Conservation (phyloP, 192 early-diverging fungal genomes). For the Entomortierella lignicola region DNA sequence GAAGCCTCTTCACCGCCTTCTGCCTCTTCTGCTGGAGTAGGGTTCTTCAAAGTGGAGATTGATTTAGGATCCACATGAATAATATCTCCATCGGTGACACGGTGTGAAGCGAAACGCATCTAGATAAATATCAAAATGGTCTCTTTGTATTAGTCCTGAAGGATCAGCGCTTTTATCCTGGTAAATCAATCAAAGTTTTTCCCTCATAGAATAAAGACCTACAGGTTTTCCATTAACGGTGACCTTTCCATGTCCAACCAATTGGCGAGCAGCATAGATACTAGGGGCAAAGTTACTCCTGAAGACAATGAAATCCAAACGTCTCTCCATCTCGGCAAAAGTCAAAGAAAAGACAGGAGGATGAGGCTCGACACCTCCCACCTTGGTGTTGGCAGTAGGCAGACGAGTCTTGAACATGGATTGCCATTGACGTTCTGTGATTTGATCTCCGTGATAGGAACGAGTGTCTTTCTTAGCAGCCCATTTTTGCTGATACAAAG, state of each 20-base stretch:
- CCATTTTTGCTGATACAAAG: slow-evolving; percentile 96
- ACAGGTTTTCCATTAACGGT: slow-evolving; percentile 92
- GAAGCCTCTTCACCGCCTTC: too few species aligned
- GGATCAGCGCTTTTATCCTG: too few species aligned
- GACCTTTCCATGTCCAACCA: slow-evolving; percentile 89
- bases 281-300: slow-evolving; percentile 90
- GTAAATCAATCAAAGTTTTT: too few species aligned
- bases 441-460: slow-evolving; percentile 93
- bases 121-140: too few species aligned
- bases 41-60: slow-evolving; percentile 71
- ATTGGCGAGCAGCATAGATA: slow-evolving; percentile 85
- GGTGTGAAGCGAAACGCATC: slow-evolving; percentile 81
- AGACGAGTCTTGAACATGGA: slow-evolving; percentile 77
- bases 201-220: slow-evolving; percentile 24
- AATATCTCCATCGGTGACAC: slow-evolving; percentile 88
- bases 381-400: slow-evolving; percentile 72
- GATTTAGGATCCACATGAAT: slow-evolving; percentile 82
- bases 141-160: too few species aligned
- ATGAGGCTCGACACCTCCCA: slow-evolving; percentile 61
- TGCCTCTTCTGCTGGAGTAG: slow-evolving; percentile 42
- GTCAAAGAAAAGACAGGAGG: slow-evolving; percentile 80
- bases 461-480: slow-evolving; percentile 91
- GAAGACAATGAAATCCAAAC: slow-evolving; percentile 95
- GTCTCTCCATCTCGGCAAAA: slow-evolving; percentile 89
- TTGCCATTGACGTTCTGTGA: slow-evolving; percentile 87